Evolutionary conservation across 495 filamentous ascomycete genomes (phyloP), one percentile per base, ranked within the genome.

Genomic region (Cairneyella variabilis): DNA sequence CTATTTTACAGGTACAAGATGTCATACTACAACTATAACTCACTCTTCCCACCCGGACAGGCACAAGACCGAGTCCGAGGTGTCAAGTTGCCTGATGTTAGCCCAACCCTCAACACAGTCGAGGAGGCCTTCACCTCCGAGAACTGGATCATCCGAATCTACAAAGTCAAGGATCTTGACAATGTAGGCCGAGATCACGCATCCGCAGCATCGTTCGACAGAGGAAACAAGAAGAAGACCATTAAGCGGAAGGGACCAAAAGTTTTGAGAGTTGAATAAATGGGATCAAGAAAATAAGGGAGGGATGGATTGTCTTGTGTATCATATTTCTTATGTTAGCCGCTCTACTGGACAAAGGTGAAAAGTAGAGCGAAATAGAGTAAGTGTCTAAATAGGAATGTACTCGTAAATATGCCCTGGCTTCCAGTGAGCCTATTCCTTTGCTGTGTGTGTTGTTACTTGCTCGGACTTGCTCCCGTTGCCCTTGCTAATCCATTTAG

Each of bases 121-220:
- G 95, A 97, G 64, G 95, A 99, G 70, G 95, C 95, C 1, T 99
- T 92, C 72, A 99, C 95, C 38, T 95, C 89, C 61, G 95, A 99
- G 78, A 99, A 99, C 77, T 99, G 95, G 95, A 99, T 99, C 67
- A 97, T 99, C 66, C 78, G 95, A 46, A 97, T 99, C 66, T 99
- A 95, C 77, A 99, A 99, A 76, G 95, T 99, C 64, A 99, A 99
- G 73, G 91, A 95, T 60, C 84, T 97, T 30, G 95, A 99, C 71
- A 97, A 97, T 64, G 73, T 99, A 45, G 93, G 90, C 23, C 80
- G 95, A 64, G 90, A 95, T 62, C 93, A 97, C 70, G 81, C 76
- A 25, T 82, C 80, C 46, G 95, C 90, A 2, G 79, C 83, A 32
- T 87, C 90, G 28, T 99, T 97, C 69, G 91, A 96, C 61, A 85